Evolutionary conservation across 176 grass and related monocot genomes (phyloP).

Genomic region (Themeda triandra): DNA sequence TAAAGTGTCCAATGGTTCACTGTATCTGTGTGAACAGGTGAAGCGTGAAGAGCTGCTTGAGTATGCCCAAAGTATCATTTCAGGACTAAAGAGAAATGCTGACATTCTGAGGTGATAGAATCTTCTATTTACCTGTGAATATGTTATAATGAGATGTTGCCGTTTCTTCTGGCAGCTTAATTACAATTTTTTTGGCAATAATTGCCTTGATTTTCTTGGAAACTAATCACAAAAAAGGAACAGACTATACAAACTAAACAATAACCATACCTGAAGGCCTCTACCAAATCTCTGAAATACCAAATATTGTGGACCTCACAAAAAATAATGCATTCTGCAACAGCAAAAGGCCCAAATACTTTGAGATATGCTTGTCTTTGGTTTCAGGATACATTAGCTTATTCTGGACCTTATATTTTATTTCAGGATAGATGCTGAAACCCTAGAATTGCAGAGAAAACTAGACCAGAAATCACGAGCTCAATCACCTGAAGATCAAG

Average conservation of each 20-base stretch:
- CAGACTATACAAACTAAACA: background rate
- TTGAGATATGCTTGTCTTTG: conserved; percentile 10
- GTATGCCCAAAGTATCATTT: conserved; percentile 81
- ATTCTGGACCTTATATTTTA: conserved; percentile 23
- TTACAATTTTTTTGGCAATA: background rate
- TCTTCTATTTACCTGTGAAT: conserved; percentile 23
- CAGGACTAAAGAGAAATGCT: conserved; percentile 87
- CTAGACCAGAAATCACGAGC: conserved; percentile 48
- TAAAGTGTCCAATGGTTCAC: background rate
- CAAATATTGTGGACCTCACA: background rate
- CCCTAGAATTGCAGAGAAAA: conserved; percentile 58
- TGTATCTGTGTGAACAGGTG: conserved; percentile 54
- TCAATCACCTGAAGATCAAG: conserved; percentile 39
- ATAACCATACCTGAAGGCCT: conserved; percentile 14
- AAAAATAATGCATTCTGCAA: background rate
- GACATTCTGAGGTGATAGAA: conserved; percentile 82
- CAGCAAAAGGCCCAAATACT: background rate
- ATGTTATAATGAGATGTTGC: background rate
- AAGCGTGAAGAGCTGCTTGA: conserved; percentile 94
- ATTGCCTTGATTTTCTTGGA: background rate
- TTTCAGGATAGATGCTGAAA: conserved; percentile 96
- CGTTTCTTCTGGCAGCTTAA: background rate
- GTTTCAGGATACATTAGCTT: conserved; percentile 22
- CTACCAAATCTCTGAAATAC: background rate
- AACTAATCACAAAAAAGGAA: background rate